phyloP scores from a whole-genome alignment of 768 basidiomycete genomes.

The Amanita rimosa region DNA sequence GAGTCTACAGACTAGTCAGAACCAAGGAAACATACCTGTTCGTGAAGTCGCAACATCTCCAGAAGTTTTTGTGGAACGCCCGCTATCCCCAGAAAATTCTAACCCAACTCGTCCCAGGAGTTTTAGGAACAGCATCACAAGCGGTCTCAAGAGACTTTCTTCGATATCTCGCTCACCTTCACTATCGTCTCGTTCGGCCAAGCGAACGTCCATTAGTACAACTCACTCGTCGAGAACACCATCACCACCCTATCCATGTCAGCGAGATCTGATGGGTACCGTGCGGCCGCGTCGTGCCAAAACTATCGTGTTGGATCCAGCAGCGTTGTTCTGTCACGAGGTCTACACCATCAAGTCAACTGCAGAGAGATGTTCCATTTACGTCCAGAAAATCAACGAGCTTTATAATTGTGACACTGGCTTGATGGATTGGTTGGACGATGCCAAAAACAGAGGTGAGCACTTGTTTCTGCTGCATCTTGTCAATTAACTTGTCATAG shows the following conservation, averaged over 20 bases:
- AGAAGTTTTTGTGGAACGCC: not conserved
- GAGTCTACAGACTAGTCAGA: conserved; percentile 9
- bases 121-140: conserved; percentile 34
- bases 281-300: conserved; percentile 11
- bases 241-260: conserved; percentile 20
- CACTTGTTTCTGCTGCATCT: not conserved
- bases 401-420: conserved; percentile 67
- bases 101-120: conserved; percentile 38
- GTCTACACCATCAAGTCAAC: conserved; percentile 42
- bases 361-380: conserved; percentile 59
- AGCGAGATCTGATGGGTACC: conserved; percentile 9
- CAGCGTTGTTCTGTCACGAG: conserved; percentile 65
- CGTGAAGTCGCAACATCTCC: conserved; percentile 1
- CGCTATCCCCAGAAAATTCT: not conserved
- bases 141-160: conserved; percentile 35
- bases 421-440: conserved; percentile 61
- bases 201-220: conserved; percentile 22
- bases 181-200: conserved; percentile 28
- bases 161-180: conserved; percentile 64
- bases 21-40: not conserved
- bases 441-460: conserved; percentile 46
- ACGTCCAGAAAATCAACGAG: conserved; percentile 79
- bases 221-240: conserved; percentile 25
- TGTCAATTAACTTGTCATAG: not conserved
- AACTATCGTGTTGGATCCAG: conserved; percentile 32